Percentiles rank a stretch among this genome's conserved stretches.
Evolutionary conservation across 164 flowering plant species (phyloP).

Genomic region (Warburgia ugandensis): DNA sequence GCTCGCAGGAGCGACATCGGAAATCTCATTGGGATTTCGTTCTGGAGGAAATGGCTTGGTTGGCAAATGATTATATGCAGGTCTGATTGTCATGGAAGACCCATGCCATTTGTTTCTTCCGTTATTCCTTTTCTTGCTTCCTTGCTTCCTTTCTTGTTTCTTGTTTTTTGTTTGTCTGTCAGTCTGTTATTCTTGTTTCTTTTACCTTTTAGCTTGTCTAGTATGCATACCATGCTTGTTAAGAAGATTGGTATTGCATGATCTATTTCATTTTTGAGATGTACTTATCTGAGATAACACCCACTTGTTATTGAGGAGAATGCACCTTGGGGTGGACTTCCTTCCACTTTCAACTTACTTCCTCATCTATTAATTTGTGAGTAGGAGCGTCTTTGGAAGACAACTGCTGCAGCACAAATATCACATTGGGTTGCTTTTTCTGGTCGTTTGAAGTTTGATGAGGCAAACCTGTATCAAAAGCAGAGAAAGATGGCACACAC

Average conservation of each 20-base stretch:
- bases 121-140: not conserved
- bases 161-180: not conserved
- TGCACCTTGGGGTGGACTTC: too few species aligned
- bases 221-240: not conserved
- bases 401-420: slow-evolving; percentile 69
- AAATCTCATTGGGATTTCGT: slow-evolving; percentile 96
- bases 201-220: too few species aligned
- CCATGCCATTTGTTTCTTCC: too few species aligned
- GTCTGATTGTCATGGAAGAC: too few species aligned
- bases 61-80: slow-evolving; percentile 99
- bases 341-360: too few species aligned
- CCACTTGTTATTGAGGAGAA: too few species aligned
- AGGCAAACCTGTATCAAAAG: slow-evolving; percentile 25
- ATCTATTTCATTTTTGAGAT: too few species aligned
- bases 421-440: slow-evolving; percentile 45
- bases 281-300: too few species aligned
- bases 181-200: not conserved
- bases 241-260: too few species aligned
- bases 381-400: slow-evolving; percentile 97
- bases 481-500: slow-evolving; percentile 47
- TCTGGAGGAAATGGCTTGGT: slow-evolving; percentile 97
- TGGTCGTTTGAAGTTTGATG: slow-evolving; percentile 41
- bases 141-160: not conserved
- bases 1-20: slow-evolving; percentile 28
- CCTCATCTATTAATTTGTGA: slow-evolving; percentile 5